Evolutionary conservation across 306 rosid genomes (phyloP).

Genomic region (Ziziphus jujuba): DNA sequence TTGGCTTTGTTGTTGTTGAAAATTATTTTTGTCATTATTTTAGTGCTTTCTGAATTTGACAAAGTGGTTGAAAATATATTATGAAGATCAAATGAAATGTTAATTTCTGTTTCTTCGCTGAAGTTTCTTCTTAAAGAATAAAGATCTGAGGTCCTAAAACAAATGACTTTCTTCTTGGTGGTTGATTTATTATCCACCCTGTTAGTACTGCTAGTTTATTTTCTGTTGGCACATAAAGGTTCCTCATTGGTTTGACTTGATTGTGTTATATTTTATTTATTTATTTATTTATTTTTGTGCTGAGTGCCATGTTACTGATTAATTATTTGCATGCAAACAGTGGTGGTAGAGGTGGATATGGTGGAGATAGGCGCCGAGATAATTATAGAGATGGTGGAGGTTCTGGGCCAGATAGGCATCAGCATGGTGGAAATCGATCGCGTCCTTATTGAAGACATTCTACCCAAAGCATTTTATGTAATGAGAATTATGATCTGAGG

Average conservation of each 20-base stretch:
- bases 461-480: conserved; percentile 64
- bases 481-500: conserved; percentile 77
- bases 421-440: conserved; percentile 85
- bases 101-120: background rate
- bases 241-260: background rate
- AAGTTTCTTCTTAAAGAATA: too few relatives aligned
- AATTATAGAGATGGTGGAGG: conserved; percentile 71
- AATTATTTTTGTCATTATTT: background rate
- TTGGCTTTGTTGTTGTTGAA: background rate
- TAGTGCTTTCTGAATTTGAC: background rate
- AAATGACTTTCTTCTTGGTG: background rate
- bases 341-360: conserved; percentile 92
- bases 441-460: conserved; percentile 78
- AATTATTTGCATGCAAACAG: conserved; percentile 44
- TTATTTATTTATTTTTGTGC: background rate
- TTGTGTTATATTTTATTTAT: too few relatives aligned
- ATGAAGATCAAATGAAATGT: background rate
- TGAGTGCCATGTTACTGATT: background rate
- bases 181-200: background rate
- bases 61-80: background rate
- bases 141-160: background rate
- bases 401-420: conserved; percentile 94
- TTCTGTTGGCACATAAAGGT: background rate
- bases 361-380: conserved; percentile 95
- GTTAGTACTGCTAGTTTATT: background rate